phyloP scores from a whole-genome alignment of 1,284 basidiomycete species.

The Cryptococcus jaspeensis region DNA sequence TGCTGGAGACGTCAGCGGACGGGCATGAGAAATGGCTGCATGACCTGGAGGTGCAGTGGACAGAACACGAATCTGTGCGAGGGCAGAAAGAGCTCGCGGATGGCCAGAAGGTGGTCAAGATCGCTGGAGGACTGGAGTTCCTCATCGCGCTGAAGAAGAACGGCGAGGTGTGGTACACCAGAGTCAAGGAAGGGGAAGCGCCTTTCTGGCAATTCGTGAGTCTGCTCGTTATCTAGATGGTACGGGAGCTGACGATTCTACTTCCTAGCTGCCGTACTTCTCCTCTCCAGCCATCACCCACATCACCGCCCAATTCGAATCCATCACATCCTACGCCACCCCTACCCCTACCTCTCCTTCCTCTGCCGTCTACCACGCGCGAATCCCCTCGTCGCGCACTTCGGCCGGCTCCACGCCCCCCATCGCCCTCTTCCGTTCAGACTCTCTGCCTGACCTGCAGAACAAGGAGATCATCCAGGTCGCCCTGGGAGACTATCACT shows the following conservation, averaged over 20 bases:
- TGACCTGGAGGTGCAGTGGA: conserved; percentile 54
- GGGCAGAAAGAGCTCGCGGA: conserved; percentile 33
- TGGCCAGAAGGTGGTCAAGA: conserved; percentile 63
- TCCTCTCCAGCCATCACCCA: conserved; percentile 52
- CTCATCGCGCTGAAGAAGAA: conserved; percentile 66
- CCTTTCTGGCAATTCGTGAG: conserved; percentile 72
- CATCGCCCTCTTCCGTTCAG: conserved; percentile 50
- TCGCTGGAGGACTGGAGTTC: conserved; percentile 67
- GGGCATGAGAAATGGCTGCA: conserved; percentile 20
- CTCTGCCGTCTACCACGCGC: conserved; percentile 23
- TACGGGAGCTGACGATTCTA: neutral
- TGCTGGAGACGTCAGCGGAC: conserved; percentile 50
- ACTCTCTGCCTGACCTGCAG: conserved; percentile 68
- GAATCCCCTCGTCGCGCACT: conserved; percentile 33
- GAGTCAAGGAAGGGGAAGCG: conserved; percentile 14
- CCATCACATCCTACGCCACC: conserved; percentile 78
- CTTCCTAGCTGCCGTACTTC: conserved; percentile 36
- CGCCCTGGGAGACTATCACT: conserved; percentile 85
- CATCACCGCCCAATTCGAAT: conserved; percentile 79
- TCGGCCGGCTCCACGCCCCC: neutral
- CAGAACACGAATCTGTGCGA: conserved; percentile 58
- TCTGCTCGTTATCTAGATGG: neutral
- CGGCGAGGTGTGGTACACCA: conserved; percentile 47
- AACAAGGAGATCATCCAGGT: conserved; percentile 74
- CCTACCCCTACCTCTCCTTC: conserved; percentile 54